Base-by-base conservation (phyloP, 1,284 basidiomycete genomes). In the Puccinia sorghi region DNA sequence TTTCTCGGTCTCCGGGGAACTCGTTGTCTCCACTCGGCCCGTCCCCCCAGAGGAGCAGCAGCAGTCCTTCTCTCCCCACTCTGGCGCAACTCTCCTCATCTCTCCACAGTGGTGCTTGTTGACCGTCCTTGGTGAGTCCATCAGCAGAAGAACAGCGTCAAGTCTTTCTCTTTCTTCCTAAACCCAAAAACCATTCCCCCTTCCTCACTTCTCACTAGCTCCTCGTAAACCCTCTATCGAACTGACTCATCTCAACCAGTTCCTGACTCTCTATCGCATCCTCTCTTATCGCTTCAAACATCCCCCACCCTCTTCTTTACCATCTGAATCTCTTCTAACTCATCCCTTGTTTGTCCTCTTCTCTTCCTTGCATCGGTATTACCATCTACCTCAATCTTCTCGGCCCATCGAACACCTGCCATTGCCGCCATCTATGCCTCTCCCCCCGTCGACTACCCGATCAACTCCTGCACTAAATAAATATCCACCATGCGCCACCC, bases 311-410 rank as follows among this genome's bases (percentile, higher is more conserved):
- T 32, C 32, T 61, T 37, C 39, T 11, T 56, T 54, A 54, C 50
- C 20, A 54, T 54, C 59, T 63, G 39, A 32, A 37, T 17, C 63
- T 64, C 48, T 25, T 27, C 66, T 67, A 27, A 67, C 66, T 67
- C 66, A 67, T 46, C 41, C n/a, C 20, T 61, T 37, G 59, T 61
- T 61, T 61, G 59, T 37, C 59, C 59, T 17, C 3, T 37, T 27
- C 27, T 25, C 15, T 41, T 39, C 7, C 11, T 17, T 61, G 39
- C 11, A 25, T 43, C n/a, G n/a, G 12, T 37, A n/a, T 27, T 5
- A 46, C 27, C 64, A 11, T 46, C 46, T 22, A 7, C 41, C 8
- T 22, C 41, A 22, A 43, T 22, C 41, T 15, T 3, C 25, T 48
- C 66, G 25, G 9, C 5, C 32, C 43, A 46, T 37, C 32, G 32